These are phyloP conservation scores for Nitzschia palea DNA, from an alignment of 108 stramenopile species.

Conservation along the genomic window DNA sequence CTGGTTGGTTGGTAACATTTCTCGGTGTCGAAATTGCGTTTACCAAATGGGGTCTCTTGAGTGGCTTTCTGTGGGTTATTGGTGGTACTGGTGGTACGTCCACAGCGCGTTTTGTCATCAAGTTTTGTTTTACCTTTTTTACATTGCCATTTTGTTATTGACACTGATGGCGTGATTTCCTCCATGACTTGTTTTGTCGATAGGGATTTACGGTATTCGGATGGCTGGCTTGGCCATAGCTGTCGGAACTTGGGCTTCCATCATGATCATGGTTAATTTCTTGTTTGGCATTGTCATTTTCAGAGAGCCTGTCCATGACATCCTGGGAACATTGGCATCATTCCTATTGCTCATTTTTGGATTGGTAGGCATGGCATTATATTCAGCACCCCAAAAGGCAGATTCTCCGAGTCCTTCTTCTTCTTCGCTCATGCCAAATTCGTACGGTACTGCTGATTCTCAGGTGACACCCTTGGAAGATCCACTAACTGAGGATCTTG, in stretches of 20 bases:
- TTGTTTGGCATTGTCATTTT: conserved; percentile 67
- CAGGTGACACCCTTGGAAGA: background rate
- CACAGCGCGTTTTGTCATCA: background rate
- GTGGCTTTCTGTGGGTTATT: conserved; percentile 67
- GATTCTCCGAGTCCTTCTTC: background rate
- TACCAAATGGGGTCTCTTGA: conserved; percentile 74
- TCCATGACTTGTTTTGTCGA: too few relatives aligned
- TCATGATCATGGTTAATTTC: conserved; percentile 70
- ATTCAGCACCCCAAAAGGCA: conserved; percentile 15
- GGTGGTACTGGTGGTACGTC: conserved; percentile 39
- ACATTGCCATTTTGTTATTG: background rate
- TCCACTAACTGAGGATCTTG: background rate
- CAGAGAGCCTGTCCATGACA: conserved; percentile 49
- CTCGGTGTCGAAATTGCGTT: conserved; percentile 45
- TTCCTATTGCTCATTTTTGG: conserved; percentile 39
- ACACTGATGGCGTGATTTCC: background rate
- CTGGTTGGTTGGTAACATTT: conserved; percentile 47
- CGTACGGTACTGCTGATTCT: background rate
- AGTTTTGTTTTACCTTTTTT: background rate
- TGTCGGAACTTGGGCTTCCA: conserved; percentile 66
- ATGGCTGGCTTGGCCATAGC: conserved; percentile 72
- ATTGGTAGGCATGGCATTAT: conserved; percentile 49
- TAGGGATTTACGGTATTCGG: conserved; percentile 66
- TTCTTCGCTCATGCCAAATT: too few relatives aligned
- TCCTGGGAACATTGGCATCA: conserved; percentile 28